These are phyloP conservation scores for Podaxis mareebaensis DNA, from an alignment of 768 basidiomycete species.

Conservation along the genomic window DNA sequence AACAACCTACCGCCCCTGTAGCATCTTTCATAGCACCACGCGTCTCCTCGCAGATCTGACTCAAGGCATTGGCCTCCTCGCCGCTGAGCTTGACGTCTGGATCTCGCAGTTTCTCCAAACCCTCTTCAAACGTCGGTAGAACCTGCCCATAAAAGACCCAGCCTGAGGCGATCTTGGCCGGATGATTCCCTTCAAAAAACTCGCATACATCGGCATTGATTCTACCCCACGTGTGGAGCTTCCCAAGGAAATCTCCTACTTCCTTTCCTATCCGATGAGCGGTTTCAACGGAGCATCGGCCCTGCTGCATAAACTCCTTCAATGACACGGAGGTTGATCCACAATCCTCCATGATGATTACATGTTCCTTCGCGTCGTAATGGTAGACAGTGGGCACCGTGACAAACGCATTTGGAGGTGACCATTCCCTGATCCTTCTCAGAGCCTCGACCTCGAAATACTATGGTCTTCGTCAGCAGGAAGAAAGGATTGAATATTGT, in stretches of 20 bases:
- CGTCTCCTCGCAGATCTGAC: constrained; percentile 26
- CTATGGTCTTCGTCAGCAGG: constrained; percentile 21
- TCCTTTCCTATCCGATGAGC: constrained; percentile 49
- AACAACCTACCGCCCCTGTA: constrained; percentile 29
- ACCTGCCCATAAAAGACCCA: constrained; percentile 47
- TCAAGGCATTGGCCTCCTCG: constrained; percentile 31
- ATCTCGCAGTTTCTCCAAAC: constrained; percentile 36
- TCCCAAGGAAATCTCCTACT: constrained; percentile 56
- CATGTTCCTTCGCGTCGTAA: constrained; percentile 49
- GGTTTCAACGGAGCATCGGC: constrained; percentile 28
- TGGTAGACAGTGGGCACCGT: constrained; percentile 50
- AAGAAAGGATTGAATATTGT: background rate
- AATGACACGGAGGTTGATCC: constrained; percentile 42
- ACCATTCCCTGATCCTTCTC: constrained; percentile 38
- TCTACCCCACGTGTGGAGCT: constrained; percentile 50
- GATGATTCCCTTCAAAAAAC: constrained; percentile 39
- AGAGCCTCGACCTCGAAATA: constrained; percentile 50
- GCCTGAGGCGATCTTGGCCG: constrained; percentile 42
- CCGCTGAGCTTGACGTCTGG: constrained; percentile 42
- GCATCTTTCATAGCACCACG: constrained; percentile 25
- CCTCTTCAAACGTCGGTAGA: constrained; percentile 36
- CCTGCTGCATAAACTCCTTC: constrained; percentile 40
- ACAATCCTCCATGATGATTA: constrained; percentile 65
- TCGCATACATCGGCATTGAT: constrained; percentile 26
- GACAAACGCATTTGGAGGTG: constrained; percentile 38